phyloP scores from a whole-genome alignment of 768 basidiomycete species.

The Neoboletus magnificus region DNA sequence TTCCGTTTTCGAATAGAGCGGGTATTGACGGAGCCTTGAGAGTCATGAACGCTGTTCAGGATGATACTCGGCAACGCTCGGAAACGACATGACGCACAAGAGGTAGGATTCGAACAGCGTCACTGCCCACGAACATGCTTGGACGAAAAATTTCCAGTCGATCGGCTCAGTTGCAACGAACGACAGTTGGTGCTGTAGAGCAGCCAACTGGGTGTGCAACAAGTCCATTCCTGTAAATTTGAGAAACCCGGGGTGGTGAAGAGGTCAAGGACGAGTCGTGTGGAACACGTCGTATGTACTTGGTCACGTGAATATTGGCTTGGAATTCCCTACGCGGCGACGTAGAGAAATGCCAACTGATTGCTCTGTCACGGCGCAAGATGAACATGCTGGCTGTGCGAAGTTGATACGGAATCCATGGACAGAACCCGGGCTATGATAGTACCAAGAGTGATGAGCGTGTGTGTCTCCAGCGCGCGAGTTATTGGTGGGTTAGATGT shows the following conservation, averaged over 20 bases:
- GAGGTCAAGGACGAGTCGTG: neutral
- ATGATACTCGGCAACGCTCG: neutral
- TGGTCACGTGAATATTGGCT: constrained; percentile 11
- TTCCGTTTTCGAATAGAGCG: constrained; percentile 70
- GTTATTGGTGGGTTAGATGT: too few species aligned
- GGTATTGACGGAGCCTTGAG: constrained; percentile 69
- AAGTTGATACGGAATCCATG: too few species aligned
- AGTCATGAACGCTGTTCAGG: neutral
- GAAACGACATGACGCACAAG: constrained; percentile 50
- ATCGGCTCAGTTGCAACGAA: constrained; percentile 72
- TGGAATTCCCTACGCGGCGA: neutral
- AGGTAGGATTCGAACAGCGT: constrained; percentile 87
- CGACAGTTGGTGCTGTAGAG: constrained; percentile 58
- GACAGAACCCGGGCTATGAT: too few species aligned
- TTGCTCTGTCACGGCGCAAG: too few species aligned
- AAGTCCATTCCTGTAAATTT: constrained; percentile 47
- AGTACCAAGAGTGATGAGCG: too few species aligned
- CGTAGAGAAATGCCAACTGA: neutral
- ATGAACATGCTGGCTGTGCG: too few species aligned
- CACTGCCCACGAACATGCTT: constrained; percentile 70
- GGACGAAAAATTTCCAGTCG: constrained; percentile 82
- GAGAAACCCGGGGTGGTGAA: neutral
- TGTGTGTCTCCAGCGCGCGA: too few species aligned
- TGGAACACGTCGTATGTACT: constrained; percentile 7
- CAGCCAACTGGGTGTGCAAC: constrained; percentile 53